Percentiles rank a stretch among this genome's conserved stretches.
phyloP scores from a whole-genome alignment of 202 grass and related monocot genomes.

The Setaria italica region DNA sequence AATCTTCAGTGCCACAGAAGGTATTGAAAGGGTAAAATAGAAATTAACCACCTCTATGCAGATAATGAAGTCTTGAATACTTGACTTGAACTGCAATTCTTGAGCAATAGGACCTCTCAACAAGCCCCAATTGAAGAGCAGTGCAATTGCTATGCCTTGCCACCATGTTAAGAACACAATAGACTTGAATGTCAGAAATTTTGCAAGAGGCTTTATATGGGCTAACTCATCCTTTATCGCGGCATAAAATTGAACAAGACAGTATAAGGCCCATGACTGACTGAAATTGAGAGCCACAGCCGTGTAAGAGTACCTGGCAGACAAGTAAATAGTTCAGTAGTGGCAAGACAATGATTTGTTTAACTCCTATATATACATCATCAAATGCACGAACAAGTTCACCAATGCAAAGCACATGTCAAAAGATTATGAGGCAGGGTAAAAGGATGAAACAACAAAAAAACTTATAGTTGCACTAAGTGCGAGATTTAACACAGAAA shows the following conservation, averaged over 20 bases:
- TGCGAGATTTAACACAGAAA: not conserved
- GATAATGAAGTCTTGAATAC: constrained; percentile 97
- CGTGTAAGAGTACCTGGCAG: constrained; percentile 91
- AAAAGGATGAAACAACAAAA: not conserved
- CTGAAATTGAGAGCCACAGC: constrained; percentile 94
- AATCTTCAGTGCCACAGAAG: not conserved
- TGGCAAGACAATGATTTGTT: constrained; percentile 29
- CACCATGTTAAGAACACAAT: constrained; percentile 99
- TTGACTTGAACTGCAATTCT: constrained; percentile 92
- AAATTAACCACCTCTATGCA: constrained; percentile 82
- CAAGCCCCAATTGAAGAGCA: constrained; percentile 83
- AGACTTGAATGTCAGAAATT: constrained; percentile 94
- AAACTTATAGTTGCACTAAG: not conserved
- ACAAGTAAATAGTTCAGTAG: constrained; percentile 34
- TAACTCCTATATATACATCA: constrained; percentile 19
- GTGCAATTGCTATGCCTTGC: constrained; percentile 87
- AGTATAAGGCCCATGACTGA: constrained; percentile 98
- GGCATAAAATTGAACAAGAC: constrained; percentile 90
- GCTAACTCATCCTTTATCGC: constrained; percentile 92
- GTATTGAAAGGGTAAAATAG: constrained; percentile 26
- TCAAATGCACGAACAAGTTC: not conserved
- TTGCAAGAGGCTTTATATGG: constrained; percentile 91
- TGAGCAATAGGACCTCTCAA: constrained; percentile 81
- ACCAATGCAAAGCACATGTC: not conserved
- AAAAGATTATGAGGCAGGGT: not conserved